These are phyloP conservation scores for Mycena kentingensis DNA, from an alignment of 768 basidiomycete species.

Conservation along the genomic window DNA sequence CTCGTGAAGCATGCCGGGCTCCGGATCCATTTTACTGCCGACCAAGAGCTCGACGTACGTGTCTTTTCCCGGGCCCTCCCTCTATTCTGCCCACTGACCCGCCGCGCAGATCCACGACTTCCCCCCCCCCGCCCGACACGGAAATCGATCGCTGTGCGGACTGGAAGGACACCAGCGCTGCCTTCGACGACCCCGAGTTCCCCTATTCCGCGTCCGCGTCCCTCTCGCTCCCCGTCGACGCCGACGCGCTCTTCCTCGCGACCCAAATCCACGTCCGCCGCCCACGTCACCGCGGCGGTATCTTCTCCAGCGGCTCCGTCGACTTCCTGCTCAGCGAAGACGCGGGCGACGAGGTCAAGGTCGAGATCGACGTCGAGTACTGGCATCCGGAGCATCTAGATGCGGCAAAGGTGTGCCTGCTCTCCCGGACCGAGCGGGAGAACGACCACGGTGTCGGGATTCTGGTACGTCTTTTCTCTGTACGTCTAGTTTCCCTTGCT, in stretches of 20 bases:
- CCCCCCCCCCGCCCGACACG: constrained; percentile 5
- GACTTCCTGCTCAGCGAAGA: constrained; percentile 26
- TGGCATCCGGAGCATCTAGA: constrained; percentile 24
- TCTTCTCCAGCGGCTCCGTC: constrained; percentile 26
- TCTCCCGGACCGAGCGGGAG: constrained; percentile 27
- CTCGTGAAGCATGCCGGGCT: background rate
- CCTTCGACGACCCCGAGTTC: background rate
- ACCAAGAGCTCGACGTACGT: background rate
- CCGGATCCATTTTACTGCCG: background rate
- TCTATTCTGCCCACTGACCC: background rate
- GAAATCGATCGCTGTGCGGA: constrained; percentile 1
- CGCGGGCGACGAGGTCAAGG: constrained; percentile 24
- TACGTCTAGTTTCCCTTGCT: background rate
- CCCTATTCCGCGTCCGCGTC: constrained; percentile 13
- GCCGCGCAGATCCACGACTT: background rate
- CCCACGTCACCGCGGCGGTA: constrained; percentile 16
- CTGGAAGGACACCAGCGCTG: constrained; percentile 1
- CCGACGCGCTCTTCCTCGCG: constrained; percentile 32
- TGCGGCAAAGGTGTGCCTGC: constrained; percentile 29
- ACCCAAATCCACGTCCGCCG: constrained; percentile 19
- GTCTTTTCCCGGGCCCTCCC: background rate
- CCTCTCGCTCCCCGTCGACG: constrained; percentile 30
- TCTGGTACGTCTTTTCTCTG: constrained; percentile 30
- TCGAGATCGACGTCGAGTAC: constrained; percentile 30
- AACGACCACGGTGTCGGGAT: constrained; percentile 35